Percentiles rank a stretch among this genome's conserved stretches.
Evolutionary conservation across 225 moss, liverwort and hornwort species (phyloP).

Genomic region (Pleurozium schreberi): DNA sequence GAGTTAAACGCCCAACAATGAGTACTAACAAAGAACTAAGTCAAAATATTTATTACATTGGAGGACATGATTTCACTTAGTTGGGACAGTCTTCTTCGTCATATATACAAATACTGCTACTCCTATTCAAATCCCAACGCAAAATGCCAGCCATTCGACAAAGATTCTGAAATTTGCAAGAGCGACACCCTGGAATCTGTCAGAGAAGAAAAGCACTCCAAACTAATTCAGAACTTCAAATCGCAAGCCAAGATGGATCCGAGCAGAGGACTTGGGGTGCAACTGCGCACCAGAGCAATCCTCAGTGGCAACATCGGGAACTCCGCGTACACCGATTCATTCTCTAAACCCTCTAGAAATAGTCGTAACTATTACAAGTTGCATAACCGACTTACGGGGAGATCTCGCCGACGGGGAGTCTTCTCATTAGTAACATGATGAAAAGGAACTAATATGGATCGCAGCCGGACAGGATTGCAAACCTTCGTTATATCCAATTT

Average conservation of each 20-base stretch:
- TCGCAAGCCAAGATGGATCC: background rate
- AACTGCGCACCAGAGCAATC: background rate
- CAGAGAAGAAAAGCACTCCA: background rate
- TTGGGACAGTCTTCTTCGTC: background rate
- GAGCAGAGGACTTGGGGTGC: background rate
- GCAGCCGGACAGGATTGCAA: background rate
- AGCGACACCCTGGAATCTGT: background rate
- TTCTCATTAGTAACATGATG: background rate
- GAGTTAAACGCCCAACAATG: too few species aligned
- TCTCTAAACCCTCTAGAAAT: background rate
- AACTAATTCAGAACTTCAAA: background rate
- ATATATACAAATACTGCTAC: background rate
- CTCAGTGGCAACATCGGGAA: background rate
- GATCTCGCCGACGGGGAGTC: background rate
- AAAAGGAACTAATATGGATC: background rate
- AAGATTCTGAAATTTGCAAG: background rate
- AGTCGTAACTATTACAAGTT: background rate
- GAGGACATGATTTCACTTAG: background rate
- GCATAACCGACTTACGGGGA: background rate
- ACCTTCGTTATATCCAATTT: background rate
- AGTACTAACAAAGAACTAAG: background rate
- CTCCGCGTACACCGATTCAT: background rate
- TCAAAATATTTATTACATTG: background rate
- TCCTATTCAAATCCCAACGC: background rate
- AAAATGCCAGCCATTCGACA: background rate